A percentile compares a stretch with the other conserved stretches of the same genome.
phyloP scores from a whole-genome alignment of 305 asterid species.

The Rubia occidens region DNA sequence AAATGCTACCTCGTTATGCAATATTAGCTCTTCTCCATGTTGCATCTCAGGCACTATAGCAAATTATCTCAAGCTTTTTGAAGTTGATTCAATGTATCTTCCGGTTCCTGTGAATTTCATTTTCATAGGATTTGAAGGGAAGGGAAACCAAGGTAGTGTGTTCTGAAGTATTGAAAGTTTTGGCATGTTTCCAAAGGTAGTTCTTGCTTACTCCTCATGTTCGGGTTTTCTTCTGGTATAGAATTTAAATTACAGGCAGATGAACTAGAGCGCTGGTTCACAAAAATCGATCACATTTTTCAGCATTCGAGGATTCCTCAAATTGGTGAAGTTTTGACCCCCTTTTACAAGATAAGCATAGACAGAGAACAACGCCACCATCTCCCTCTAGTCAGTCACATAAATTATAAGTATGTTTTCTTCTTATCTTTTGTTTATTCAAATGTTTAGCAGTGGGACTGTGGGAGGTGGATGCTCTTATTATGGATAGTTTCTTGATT shows the following conservation, averaged over 20 bases:
- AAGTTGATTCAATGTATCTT: constrained; percentile 77
- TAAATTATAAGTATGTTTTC: constrained; percentile 64
- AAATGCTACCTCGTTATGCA: neutral
- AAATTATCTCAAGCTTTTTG: constrained; percentile 79
- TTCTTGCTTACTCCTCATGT: constrained; percentile 14
- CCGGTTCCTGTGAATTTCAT: constrained; percentile 91
- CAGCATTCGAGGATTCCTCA: constrained; percentile 88
- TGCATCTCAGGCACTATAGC: constrained; percentile 68
- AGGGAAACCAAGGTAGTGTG: constrained; percentile 71
- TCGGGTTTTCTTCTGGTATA: constrained; percentile 25
- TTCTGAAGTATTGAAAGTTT: constrained; percentile 1
- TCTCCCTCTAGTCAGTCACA: constrained; percentile 86
- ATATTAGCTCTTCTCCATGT: constrained; percentile 6
- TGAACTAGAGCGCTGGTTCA: constrained; percentile 96
- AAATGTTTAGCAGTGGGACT: constrained; percentile 16
- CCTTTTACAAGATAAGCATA: constrained; percentile 78
- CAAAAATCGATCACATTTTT: constrained; percentile 91
- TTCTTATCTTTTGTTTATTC: constrained; percentile 12
- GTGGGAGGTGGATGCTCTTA: neutral
- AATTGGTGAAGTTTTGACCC: constrained; percentile 83
- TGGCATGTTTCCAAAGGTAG: neutral
- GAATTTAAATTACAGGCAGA: constrained; percentile 73
- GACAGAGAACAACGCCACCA: constrained; percentile 69
- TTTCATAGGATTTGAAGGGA: constrained; percentile 95
- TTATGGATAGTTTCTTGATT: constrained; percentile 5